These are phyloP conservation scores for Rhododendron molle DNA, from an alignment of 148 eudicot species.

Conservation along the genomic window DNA sequence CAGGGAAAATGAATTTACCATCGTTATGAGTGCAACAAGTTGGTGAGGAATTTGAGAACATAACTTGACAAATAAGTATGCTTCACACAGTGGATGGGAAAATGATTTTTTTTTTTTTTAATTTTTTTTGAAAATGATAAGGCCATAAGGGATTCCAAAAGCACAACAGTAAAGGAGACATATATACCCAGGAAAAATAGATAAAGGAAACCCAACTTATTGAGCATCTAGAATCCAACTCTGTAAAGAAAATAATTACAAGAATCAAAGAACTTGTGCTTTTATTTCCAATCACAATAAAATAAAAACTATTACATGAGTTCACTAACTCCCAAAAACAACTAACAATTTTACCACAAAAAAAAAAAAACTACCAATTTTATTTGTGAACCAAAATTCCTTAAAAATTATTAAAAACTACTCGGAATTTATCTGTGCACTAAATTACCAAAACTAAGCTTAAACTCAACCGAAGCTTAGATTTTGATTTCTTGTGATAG, in stretches of 20 bases:
- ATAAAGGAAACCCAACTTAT: conserved; percentile 5
- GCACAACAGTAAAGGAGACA: conserved; percentile 1
- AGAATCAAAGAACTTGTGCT: background rate
- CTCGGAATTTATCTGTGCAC: background rate
- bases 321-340: background rate
- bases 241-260: background rate
- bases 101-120: too few species aligned
- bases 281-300: background rate
- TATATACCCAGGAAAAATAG: background rate
- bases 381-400: background rate
- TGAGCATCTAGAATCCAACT: conserved; percentile 26
- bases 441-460: background rate
- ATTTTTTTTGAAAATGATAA: too few species aligned
- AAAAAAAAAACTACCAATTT: too few species aligned
- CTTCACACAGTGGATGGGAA: background rate
- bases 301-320: background rate
- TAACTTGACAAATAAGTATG: background rate
- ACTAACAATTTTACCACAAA: background rate
- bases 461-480: background rate
- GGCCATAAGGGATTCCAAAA: conserved; percentile 4
- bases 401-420: background rate
- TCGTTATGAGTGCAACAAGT: background rate
- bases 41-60: background rate
- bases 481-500: background rate
- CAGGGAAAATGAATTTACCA: background rate